Conservation (phyloP, 2,329 filamentous ascomycete species). For the Endothia cerciana region DNA sequence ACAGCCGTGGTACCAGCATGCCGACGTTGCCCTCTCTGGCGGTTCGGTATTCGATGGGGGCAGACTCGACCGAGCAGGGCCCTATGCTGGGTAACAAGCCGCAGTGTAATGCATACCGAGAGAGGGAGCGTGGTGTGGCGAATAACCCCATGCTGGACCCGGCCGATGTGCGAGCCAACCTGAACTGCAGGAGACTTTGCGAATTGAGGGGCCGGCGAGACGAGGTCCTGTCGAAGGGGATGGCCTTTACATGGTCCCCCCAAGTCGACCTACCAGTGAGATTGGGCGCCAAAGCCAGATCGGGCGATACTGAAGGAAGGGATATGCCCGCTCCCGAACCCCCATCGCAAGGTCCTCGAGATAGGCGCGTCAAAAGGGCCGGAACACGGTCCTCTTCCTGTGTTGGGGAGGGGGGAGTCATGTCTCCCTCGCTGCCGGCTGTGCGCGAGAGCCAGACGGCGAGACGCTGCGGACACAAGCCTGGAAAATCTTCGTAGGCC, state of each 20-base stretch:
- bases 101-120: conserved; percentile 42
- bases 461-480: conserved; percentile 21
- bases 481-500: conserved; percentile 1
- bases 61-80: conserved; percentile 27
- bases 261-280: conserved; percentile 31
- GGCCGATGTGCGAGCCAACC: conserved; percentile 41
- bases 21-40: conserved; percentile 16
- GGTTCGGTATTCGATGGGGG: conserved; percentile 31
- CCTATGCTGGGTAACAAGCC: conserved; percentile 35
- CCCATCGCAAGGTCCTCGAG: conserved; percentile 28
- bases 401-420: conserved; percentile 21
- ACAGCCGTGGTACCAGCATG: conserved; percentile 29
- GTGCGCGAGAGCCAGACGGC: conserved; percentile 13
- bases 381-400: conserved; percentile 19
- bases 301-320: conserved; percentile 33
- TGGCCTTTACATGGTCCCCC: conserved; percentile 31
- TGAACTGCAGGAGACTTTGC: conserved; percentile 36
- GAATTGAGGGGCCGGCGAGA: conserved; percentile 30
- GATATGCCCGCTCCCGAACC: conserved; percentile 42
- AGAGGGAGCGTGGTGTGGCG: conserved; percentile 45
- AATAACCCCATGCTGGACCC: conserved; percentile 45
- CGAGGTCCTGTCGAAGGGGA: conserved; percentile 25
- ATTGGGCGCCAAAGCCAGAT: conserved; percentile 25
- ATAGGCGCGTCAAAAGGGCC: conserved; percentile 16
- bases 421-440: conserved; percentile 5